Conservation (phyloP, 495 filamentous ascomycete species). For the Tricharina praecox region DNA sequence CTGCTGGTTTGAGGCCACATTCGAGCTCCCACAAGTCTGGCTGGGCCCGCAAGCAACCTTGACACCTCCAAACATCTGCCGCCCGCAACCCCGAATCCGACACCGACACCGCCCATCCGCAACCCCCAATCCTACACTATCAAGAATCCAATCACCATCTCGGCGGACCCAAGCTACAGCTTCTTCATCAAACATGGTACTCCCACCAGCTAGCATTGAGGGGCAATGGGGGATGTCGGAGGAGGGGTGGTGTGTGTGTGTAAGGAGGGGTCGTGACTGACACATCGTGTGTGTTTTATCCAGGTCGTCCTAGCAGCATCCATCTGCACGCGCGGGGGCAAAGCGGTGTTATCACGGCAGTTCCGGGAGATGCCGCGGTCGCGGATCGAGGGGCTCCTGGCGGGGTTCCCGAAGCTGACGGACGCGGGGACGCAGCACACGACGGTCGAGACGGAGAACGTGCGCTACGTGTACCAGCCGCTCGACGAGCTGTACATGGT, state of each 20-base stretch:
- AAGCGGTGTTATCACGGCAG: conserved; percentile 88
- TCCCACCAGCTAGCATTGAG: no score
- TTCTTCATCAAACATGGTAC: no score
- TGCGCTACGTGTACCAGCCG: conserved; percentile 97
- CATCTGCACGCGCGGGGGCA: conserved; percentile 95
- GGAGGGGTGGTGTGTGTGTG: no score
- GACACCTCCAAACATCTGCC: neutral
- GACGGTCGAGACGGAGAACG: conserved; percentile 95
- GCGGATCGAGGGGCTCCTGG: conserved; percentile 85
- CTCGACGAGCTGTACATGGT: conserved; percentile 99
- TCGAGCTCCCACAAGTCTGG: neutral
- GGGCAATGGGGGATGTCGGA: no score
- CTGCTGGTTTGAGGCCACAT: conserved; percentile 3
- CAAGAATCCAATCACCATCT: no score
- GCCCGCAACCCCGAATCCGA: no score
- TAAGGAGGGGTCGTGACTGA: neutral
- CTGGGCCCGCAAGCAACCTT: neutral
- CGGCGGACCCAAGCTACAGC: no score
- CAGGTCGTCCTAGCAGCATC: conserved; percentile 96
- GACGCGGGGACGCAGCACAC: conserved; percentile 92
- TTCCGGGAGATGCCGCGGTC: conserved; percentile 92
- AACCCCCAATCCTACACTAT: no score
- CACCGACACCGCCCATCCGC: no score
- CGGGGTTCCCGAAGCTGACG: conserved; percentile 91
- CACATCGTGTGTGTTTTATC: neutral